phyloP scores from a whole-genome alignment of 371 early-diverging fungal genomes.

The Actinomucor elegans region DNA sequence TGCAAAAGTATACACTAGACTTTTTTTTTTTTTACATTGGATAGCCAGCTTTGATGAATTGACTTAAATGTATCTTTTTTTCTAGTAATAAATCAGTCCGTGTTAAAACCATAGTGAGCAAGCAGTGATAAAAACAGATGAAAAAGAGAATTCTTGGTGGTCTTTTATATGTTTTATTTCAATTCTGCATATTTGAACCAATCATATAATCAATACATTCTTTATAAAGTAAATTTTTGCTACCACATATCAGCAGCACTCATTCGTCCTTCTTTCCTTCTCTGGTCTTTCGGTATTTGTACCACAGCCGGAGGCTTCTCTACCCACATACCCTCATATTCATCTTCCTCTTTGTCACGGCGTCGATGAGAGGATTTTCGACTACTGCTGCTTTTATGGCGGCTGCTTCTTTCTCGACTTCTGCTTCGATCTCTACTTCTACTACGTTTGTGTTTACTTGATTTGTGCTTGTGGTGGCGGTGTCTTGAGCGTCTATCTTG shows the following conservation, averaged over 20 bases:
- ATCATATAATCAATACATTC: background rate
- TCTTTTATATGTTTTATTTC: background rate
- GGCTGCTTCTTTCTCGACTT: background rate
- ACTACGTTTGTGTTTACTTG: conserved; percentile 14
- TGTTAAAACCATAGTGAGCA: background rate
- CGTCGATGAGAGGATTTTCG: background rate
- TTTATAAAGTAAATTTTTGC: background rate
- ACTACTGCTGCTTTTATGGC: background rate
- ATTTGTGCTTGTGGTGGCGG: background rate
- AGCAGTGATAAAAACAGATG: background rate
- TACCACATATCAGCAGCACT: conserved; percentile 35
- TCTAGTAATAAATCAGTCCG: background rate
- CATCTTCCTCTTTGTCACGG: conserved; percentile 5
- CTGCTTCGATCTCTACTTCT: background rate
- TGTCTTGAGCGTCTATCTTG: conserved; percentile 9
- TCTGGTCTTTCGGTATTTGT: background rate
- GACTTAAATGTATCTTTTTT: background rate
- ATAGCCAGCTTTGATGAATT: background rate
- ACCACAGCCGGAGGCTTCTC: conserved; percentile 31
- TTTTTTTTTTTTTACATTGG: background rate
- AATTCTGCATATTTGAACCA: conserved; percentile 1
- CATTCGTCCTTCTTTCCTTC: conserved; percentile 14
- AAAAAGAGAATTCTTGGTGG: background rate
- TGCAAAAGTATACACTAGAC: too few relatives aligned
- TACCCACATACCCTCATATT: conserved; percentile 35